These are phyloP conservation scores for Cladophialophora immunda DNA, from an alignment of 2,329 filamentous ascomycete species.

Conservation along the genomic window DNA sequence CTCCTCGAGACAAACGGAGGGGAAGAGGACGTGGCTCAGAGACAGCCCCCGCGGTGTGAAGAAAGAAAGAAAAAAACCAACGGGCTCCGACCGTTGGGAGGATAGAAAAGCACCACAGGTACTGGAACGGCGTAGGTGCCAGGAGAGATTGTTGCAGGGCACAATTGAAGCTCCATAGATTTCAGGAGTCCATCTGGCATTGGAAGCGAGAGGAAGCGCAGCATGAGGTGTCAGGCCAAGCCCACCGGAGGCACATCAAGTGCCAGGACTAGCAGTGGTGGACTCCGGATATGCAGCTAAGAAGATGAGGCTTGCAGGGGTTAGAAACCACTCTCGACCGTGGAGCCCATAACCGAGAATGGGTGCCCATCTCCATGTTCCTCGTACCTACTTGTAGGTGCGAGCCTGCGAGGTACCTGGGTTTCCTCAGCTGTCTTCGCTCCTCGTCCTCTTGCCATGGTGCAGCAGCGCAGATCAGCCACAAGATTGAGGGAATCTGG, in stretches of 20 bases:
- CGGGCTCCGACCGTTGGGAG: slow-evolving; percentile 18
- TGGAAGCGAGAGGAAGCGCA: slow-evolving; percentile 35
- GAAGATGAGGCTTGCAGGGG: slow-evolving; percentile 31
- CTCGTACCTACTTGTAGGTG: not conserved
- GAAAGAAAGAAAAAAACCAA: slow-evolving; percentile 10
- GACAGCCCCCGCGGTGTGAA: slow-evolving; percentile 13
- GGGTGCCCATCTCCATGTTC: not conserved
- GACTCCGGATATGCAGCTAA: slow-evolving; percentile 25
- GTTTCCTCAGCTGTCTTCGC: not conserved
- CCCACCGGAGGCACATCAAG: slow-evolving; percentile 22
- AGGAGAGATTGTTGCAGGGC: slow-evolving; percentile 17
- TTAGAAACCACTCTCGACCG: slow-evolving; percentile 4
- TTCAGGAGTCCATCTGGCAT: slow-evolving; percentile 34
- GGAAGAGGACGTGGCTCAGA: slow-evolving; percentile 11
- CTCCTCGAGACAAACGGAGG: not conserved
- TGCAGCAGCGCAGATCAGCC: not conserved
- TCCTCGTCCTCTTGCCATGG: not conserved
- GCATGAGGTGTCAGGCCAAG: slow-evolving; percentile 33
- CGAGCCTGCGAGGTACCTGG: not conserved
- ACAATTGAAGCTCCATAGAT: slow-evolving; percentile 18
- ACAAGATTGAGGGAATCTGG: not conserved
- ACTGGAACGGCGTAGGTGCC: slow-evolving; percentile 11
- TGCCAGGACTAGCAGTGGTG: slow-evolving; percentile 7
- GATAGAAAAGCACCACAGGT: slow-evolving; percentile 18
- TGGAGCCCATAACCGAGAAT: slow-evolving; percentile 8